Percentiles rank a stretch among this genome's conserved stretches.
These are phyloP conservation scores for Chlamydomonas schloesseri DNA, from an alignment of 139 green algal species.

Conservation along the genomic window DNA sequence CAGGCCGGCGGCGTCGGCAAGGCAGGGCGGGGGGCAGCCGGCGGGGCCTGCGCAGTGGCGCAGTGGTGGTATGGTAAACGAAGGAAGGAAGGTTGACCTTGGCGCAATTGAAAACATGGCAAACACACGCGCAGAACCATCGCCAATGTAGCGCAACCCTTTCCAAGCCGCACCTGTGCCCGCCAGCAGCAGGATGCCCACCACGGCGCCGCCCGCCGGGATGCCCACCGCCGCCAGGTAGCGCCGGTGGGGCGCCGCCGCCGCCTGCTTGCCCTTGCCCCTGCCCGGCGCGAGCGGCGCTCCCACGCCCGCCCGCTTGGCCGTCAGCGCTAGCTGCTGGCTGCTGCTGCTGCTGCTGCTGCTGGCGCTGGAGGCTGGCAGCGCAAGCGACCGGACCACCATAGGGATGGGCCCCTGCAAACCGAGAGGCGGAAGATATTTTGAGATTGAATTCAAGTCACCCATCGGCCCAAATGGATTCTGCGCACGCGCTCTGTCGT, in stretches of 20 bases:
- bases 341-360: not conserved
- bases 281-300: not conserved
- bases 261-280: too few relatives aligned
- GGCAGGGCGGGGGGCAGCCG: not conserved
- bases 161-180: not conserved
- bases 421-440: too few relatives aligned
- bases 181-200: constrained; percentile 8
- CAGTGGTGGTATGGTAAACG: not conserved
- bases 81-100: not conserved
- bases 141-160: not conserved
- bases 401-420: not conserved
- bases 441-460: too few relatives aligned
- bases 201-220: not conserved
- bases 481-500: too few relatives aligned
- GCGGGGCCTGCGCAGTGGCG: not conserved
- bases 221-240: constrained; percentile 22
- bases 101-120: too few relatives aligned
- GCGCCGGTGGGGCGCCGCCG: not conserved
- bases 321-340: too few relatives aligned
- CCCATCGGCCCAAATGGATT: too few relatives aligned
- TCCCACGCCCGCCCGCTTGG: too few relatives aligned
- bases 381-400: not conserved
- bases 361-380: not conserved
- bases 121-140: not conserved
- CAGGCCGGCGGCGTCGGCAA: not conserved